Percentiles rank a stretch among this genome's conserved stretches.
Evolutionary conservation across 139 green algal species (phyloP).

Genomic region (Marvania coccoides): DNA sequence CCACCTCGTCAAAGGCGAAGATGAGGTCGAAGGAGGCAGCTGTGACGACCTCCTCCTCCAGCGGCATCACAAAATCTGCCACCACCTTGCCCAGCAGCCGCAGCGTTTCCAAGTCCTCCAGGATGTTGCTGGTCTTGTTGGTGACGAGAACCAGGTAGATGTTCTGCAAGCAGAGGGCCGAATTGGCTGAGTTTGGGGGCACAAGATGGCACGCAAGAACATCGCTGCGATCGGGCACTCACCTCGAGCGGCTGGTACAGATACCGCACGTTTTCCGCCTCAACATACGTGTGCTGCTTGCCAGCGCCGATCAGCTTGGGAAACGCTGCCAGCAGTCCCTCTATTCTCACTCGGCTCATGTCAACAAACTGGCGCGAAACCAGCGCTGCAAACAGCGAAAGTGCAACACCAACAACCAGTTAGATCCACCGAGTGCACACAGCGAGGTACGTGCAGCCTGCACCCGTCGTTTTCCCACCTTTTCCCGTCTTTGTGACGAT

Average conservation of each 20-base stretch:
- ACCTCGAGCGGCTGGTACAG: constrained; percentile 98
- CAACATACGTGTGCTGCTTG: constrained; percentile 98
- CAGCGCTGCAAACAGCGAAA: constrained; percentile 68
- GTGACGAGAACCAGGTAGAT: constrained; percentile 97
- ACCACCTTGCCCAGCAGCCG: constrained; percentile 94
- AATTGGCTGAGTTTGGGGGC: neutral
- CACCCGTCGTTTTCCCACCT: constrained; percentile 36
- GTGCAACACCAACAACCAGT: neutral
- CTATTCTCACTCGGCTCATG: constrained; percentile 96
- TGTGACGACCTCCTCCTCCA: constrained; percentile 76
- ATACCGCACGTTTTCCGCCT: constrained; percentile 99
- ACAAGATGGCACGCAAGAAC: neutral
- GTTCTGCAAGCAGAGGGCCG: constrained; percentile 36
- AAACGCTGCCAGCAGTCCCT: constrained; percentile 96
- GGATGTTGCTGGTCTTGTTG: constrained; percentile 97
- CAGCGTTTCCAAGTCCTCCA: constrained; percentile 98
- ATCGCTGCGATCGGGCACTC: neutral
- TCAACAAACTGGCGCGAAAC: constrained; percentile 97
- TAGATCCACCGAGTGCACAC: neutral
- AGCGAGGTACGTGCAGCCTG: neutral
- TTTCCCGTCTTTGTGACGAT: constrained; percentile 90
- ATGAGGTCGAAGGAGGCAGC: constrained; percentile 93
- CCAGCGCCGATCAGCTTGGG: constrained; percentile 93
- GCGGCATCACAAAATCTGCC: constrained; percentile 67
- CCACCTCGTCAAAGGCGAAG: constrained; percentile 99